A percentile compares a stretch with the other conserved stretches of the same genome.
These are phyloP conservation scores for Cocos nucifera DNA, from an alignment of 176 grass and related monocot genomes.

Conservation along the genomic window DNA sequence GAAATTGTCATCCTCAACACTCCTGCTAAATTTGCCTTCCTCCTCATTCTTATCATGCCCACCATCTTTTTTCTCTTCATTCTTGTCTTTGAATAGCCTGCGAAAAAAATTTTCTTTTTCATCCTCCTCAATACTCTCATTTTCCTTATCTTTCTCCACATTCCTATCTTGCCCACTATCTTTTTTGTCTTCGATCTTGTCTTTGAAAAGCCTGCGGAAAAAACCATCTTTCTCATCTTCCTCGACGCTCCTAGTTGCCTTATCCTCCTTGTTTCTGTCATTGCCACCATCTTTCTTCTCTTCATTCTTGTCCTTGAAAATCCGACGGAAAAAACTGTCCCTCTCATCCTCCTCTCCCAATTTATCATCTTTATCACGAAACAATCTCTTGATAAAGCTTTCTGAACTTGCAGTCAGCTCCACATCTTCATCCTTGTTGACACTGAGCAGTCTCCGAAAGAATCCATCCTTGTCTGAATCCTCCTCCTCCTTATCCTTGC, in stretches of 20 bases:
- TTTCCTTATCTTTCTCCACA: conserved; percentile 25
- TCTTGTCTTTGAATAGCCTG: conserved; percentile 73
- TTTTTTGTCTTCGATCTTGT: no score
- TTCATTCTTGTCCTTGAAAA: conserved; percentile 95
- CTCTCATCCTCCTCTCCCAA: conserved; percentile 64
- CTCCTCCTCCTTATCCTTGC: conserved; percentile 64
- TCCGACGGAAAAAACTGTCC: conserved; percentile 73
- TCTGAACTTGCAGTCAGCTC: conserved; percentile 55
- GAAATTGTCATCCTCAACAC: conserved; percentile 51
- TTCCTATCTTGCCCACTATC: no score
- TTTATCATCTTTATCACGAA: conserved; percentile 59
- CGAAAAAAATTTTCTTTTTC: conserved; percentile 81
- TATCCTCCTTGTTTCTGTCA: conserved; percentile 29
- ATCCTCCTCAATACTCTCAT: conserved; percentile 58
- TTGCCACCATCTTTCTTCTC: conserved; percentile 52
- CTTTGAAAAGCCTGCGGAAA: no score
- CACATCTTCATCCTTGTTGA: conserved; percentile 64
- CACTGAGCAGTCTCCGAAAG: conserved; percentile 41
- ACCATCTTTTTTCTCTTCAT: conserved; percentile 50
- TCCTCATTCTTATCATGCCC: conserved; percentile 29
- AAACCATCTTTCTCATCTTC: no score
- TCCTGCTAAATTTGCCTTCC: conserved; percentile 22
- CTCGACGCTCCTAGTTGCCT: no score
- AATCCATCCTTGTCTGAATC: conserved; percentile 38
- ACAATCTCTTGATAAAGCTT: conserved; percentile 55